A percentile compares a stretch with the other conserved stretches of the same genome.
These are phyloP conservation scores for Microglena sp. DNA, from an alignment of 139 green algal species.

Conservation along the genomic window DNA sequence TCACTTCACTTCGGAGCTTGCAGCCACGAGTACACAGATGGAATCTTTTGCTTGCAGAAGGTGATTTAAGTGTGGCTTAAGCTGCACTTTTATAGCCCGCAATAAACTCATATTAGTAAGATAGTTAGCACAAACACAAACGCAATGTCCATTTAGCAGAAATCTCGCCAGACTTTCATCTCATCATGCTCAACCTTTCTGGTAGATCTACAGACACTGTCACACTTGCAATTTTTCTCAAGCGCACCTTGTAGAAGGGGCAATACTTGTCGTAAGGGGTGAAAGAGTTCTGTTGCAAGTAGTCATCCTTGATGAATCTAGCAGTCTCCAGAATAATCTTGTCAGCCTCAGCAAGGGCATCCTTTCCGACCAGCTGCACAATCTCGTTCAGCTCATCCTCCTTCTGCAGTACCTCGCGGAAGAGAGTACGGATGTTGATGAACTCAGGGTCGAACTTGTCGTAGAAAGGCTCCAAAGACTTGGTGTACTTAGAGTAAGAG, in stretches of 20 bases:
- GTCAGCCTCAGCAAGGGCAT: conserved; percentile 92
- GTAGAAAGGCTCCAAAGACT: conserved; percentile 94
- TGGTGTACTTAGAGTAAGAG: conserved; percentile 98
- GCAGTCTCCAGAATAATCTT: conserved; percentile 97
- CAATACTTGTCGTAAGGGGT: conserved; percentile 84
- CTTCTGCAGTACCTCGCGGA: conserved; percentile 84
- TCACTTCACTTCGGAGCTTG: too few species aligned
- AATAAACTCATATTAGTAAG: too few species aligned
- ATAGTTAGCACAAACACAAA: too few species aligned
- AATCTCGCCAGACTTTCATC: too few species aligned
- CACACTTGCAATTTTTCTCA: conserved; percentile 87
- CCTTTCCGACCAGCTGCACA: conserved; percentile 98
- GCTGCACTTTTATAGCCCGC: too few species aligned
- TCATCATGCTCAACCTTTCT: too few species aligned
- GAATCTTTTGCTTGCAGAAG: too few species aligned
- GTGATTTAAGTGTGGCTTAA: too few species aligned
- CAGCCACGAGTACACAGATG: too few species aligned
- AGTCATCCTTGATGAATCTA: conserved; percentile 97
- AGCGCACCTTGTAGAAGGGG: conserved; percentile 99
- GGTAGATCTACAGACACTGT: too few species aligned
- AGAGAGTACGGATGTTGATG: conserved; percentile 42
- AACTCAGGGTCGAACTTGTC: conserved; percentile 90
- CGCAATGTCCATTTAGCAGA: too few species aligned
- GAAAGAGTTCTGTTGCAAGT: conserved; percentile 98
- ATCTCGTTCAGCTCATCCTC: conserved; percentile 99